Conservation (phyloP, 345 rosid genomes). For the Leavenworthia alabamica region DNA sequence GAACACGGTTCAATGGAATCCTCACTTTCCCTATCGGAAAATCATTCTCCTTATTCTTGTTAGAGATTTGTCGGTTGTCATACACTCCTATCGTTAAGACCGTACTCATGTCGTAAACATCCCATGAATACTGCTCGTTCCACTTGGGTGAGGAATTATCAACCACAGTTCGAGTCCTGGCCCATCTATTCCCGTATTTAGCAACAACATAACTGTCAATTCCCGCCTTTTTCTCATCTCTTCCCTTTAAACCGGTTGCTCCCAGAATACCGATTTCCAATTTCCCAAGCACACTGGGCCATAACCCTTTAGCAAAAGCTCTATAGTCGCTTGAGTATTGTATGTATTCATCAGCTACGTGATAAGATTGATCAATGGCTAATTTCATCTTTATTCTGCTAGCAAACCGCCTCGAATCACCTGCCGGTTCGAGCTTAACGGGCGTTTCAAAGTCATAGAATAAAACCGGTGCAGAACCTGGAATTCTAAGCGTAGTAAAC, state of each 20-base stretch:
- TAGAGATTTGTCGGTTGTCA: no score
- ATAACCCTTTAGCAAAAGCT: constrained; percentile 11
- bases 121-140: no score
- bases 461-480: constrained; percentile 7
- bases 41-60: no score
- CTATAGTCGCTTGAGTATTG: constrained; percentile 14
- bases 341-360: constrained; percentile 6
- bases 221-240: not conserved
- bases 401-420: constrained; percentile 7
- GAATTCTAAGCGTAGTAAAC: constrained; percentile 8
- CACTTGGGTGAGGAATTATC: not conserved
- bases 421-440: not conserved
- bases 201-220: constrained; percentile 16
- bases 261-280: constrained; percentile 20
- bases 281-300: constrained; percentile 5
- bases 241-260: not conserved
- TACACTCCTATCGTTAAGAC: no score
- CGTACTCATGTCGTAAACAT: no score
- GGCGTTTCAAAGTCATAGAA: constrained; percentile 10
- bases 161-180: constrained; percentile 23
- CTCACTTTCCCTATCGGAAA: no score
- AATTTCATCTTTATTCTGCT: constrained; percentile 22
- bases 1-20: no score
- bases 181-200: constrained; percentile 27
- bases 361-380: constrained; percentile 24